Conservation (phyloP, 2,329 filamentous ascomycete genomes). For the Hypoxylon sp. region DNA sequence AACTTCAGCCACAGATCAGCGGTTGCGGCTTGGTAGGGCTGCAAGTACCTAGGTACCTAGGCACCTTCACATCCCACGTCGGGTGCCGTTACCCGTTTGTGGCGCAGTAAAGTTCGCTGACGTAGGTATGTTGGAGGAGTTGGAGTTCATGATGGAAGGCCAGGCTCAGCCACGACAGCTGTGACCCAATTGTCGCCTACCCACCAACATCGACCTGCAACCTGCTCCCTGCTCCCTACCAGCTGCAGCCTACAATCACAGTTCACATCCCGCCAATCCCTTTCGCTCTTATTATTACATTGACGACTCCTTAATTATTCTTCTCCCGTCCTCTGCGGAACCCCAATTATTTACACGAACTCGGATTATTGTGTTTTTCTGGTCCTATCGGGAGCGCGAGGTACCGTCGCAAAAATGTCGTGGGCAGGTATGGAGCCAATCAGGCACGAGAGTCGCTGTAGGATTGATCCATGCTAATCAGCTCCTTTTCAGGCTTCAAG, state of each 20-base stretch:
- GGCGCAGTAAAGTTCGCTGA: conserved; percentile 37
- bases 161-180: conserved; percentile 37
- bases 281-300: conserved; percentile 10
- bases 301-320: conserved; percentile 7
- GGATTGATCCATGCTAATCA: conserved; percentile 34
- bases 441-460: conserved; percentile 1
- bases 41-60: conserved; percentile 8
- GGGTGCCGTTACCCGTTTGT: conserved; percentile 11
- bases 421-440: conserved; percentile 72
- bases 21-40: conserved; percentile 6
- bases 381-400: conserved; percentile 13
- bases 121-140: conserved; percentile 15
- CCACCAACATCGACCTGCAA: conserved; percentile 13
- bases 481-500: conserved; percentile 76
- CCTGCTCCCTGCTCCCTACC: background rate
- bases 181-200: conserved; percentile 18
- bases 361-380: background rate
- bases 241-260: conserved; percentile 25
- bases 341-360: background rate
- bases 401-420: conserved; percentile 69
- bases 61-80: background rate
- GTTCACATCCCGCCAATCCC: conserved; percentile 30
- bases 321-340: background rate
- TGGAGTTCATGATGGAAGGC: conserved; percentile 9
- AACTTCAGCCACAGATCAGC: background rate